Evolutionary conservation across 805 yeast genomes (phyloP).

Genomic region (Candida tibetensis): DNA sequence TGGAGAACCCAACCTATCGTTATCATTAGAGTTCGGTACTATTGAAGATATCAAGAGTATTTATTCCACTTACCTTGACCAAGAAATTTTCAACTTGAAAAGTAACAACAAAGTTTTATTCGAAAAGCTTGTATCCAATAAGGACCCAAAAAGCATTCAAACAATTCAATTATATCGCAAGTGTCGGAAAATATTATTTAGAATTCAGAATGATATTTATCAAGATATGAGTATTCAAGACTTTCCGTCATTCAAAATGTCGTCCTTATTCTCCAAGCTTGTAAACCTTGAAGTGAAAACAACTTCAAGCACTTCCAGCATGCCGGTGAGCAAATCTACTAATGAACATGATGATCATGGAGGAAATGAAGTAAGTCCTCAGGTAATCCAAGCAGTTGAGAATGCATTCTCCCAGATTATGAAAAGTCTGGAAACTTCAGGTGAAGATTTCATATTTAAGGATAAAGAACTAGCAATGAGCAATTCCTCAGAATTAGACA

Average conservation of each 20-base stretch:
- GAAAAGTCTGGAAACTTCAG: constrained; percentile 19
- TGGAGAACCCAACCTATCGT: constrained; percentile 28
- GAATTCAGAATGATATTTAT: constrained; percentile 54
- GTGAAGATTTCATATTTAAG: constrained; percentile 1
- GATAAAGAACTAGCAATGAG: neutral
- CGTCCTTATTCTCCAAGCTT: constrained; percentile 51
- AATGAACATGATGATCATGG: neutral
- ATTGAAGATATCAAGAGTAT: constrained; percentile 54
- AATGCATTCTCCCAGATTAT: constrained; percentile 64
- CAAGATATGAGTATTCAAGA: constrained; percentile 50
- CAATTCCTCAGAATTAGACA: neutral
- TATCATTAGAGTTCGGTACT: constrained; percentile 44
- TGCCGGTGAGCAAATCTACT: constrained; percentile 1
- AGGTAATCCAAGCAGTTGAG: constrained; percentile 59
- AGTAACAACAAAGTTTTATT: constrained; percentile 6
- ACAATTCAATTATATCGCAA: constrained; percentile 34
- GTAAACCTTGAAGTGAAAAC: constrained; percentile 5
- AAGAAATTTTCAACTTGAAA: constrained; percentile 3
- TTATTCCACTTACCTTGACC: constrained; percentile 23
- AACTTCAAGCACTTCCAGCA: neutral
- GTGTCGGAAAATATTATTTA: constrained; percentile 61
- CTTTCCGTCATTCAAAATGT: constrained; percentile 56
- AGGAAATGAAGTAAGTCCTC: constrained; percentile 37
- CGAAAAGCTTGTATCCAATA: constrained; percentile 3
- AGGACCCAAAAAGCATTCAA: constrained; percentile 1